phyloP scores from a whole-genome alignment of 306 rosid species.

The Pyrus betulifolia region DNA sequence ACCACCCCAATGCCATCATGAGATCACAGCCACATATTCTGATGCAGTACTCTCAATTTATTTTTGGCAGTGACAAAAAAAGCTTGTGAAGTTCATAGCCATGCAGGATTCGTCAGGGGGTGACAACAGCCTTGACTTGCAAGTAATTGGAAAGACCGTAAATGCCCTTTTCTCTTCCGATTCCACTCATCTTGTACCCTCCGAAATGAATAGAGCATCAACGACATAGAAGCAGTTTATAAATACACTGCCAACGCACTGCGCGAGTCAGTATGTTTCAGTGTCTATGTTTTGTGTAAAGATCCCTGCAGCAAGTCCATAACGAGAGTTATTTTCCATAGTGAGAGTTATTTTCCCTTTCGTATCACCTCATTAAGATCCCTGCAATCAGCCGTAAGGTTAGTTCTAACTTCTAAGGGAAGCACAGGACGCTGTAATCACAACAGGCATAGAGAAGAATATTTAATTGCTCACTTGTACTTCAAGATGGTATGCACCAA shows the following conservation, averaged over 20 bases:
- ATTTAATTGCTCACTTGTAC: constrained; percentile 50
- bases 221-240: constrained; percentile 67
- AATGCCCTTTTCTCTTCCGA: constrained; percentile 85
- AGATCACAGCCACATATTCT: not conserved
- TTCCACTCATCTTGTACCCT: constrained; percentile 91
- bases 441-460: not conserved
- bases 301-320: constrained; percentile 89
- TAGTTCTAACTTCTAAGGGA: not conserved
- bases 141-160: constrained; percentile 71
- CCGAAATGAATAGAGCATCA: constrained; percentile 97
- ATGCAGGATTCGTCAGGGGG: constrained; percentile 60
- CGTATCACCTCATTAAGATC: constrained; percentile 59
- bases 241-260: constrained; percentile 72
- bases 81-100: constrained; percentile 43
- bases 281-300: constrained; percentile 65
- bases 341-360: constrained; percentile 53
- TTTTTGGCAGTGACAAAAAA: constrained; percentile 24
- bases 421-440: not conserved
- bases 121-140: constrained; percentile 90
- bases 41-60: constrained; percentile 21
- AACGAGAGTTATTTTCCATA: constrained; percentile 43
- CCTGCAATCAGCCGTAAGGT: constrained; percentile 33
- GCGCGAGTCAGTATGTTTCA: constrained; percentile 63
- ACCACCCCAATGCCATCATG: not conserved
- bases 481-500: constrained; percentile 86